A percentile compares a stretch with the other conserved stretches of the same genome.
Conservation (phyloP, 768 basidiomycete species). For the Pleurotus cornucopiae region DNA sequence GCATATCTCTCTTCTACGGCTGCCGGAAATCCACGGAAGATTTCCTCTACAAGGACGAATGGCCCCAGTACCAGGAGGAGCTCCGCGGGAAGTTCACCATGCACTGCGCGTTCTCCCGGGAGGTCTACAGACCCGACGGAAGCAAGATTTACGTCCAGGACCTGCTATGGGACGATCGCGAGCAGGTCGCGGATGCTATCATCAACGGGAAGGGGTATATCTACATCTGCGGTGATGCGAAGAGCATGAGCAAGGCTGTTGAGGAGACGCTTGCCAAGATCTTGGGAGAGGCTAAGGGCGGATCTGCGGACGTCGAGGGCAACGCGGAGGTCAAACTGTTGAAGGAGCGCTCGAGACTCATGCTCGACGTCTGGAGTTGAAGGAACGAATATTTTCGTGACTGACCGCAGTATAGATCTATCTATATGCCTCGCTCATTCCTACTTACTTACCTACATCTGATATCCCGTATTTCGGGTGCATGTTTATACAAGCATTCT, state of each 20-base stretch:
- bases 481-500: conserved; percentile 6
- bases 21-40: conserved; percentile 88
- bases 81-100: conserved; percentile 90
- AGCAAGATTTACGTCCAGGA: conserved; percentile 99
- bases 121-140: conserved; percentile 85
- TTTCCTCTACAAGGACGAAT: conserved; percentile 93
- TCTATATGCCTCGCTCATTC: conserved; percentile 11
- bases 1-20: conserved; percentile 92
- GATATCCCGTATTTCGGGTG: not conserved
- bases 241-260: conserved; percentile 93
- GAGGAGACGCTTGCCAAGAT: conserved; percentile 84
- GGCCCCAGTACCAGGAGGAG: conserved; percentile 83
- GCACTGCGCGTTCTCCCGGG: conserved; percentile 87
- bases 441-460: conserved; percentile 4
- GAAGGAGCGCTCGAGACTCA: conserved; percentile 87
- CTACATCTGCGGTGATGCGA: conserved; percentile 96
- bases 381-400: conserved; percentile 11
- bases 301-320: conserved; percentile 82
- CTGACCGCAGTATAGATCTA: conserved; percentile 5
- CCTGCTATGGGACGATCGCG: conserved; percentile 83
- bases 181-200: conserved; percentile 82
- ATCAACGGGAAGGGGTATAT: conserved; percentile 95
- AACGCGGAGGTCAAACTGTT: conserved; percentile 88
- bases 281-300: conserved; percentile 92
- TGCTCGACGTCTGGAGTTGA: conserved; percentile 90